These are phyloP conservation scores for Colletotrichum kahawae DNA, from an alignment of 2,329 filamentous ascomycete genomes.

Conservation along the genomic window DNA sequence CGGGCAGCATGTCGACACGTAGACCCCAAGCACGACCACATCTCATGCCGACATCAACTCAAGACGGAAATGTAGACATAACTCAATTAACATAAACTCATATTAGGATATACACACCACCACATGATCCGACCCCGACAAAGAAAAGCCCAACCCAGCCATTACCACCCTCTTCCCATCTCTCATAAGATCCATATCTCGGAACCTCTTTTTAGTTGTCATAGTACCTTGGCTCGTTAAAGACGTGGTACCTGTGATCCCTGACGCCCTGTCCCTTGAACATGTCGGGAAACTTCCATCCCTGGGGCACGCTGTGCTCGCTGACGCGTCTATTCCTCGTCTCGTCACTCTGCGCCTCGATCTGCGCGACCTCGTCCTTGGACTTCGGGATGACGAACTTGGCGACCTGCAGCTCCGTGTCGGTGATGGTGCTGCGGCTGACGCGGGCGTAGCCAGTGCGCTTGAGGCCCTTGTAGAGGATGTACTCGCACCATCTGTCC, in stretches of 20 bases:
- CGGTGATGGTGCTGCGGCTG: constrained; percentile 88
- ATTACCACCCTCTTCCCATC: neutral
- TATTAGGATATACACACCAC: neutral
- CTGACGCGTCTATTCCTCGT: constrained; percentile 63
- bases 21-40: too few species aligned
- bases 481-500: constrained; percentile 99
- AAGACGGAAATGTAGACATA: neutral
- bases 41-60: accelerated
- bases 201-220: constrained; percentile 33
- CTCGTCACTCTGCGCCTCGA: constrained; percentile 50
- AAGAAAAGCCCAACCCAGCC: neutral
- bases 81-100: neutral
- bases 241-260: constrained; percentile 93
- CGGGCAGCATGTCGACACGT: too few species aligned
- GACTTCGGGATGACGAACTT: constrained; percentile 87
- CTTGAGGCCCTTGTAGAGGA: constrained; percentile 88
- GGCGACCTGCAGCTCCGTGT: constrained; percentile 95
- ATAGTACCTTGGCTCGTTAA: constrained; percentile 85
- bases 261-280: constrained; percentile 87
- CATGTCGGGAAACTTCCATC: constrained; percentile 81
- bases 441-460: constrained; percentile 90
- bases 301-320: constrained; percentile 77
- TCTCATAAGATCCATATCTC: neutral
- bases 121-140: neutral
- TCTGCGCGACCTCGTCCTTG: constrained; percentile 57